These are phyloP conservation scores for Microsporum audouinii DNA, from an alignment of 2,329 filamentous ascomycete species.

Conservation along the genomic window DNA sequence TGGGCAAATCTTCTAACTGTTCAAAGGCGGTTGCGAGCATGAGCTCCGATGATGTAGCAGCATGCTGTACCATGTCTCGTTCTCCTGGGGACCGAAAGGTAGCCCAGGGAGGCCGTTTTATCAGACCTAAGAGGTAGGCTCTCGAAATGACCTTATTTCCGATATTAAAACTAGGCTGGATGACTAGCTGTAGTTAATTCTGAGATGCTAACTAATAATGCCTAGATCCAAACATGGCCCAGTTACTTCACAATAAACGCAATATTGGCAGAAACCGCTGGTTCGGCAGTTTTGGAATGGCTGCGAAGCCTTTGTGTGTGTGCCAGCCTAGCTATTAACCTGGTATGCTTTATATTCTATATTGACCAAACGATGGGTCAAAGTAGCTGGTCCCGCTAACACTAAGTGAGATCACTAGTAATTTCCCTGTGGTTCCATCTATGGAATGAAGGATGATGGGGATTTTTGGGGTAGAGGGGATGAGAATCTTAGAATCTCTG, in stretches of 20 bases:
- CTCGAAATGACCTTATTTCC: neutral
- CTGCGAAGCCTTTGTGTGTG: neutral
- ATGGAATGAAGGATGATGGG: neutral
- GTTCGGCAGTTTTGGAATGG: neutral
- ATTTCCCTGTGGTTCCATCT: neutral
- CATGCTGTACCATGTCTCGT: conserved; percentile 81
- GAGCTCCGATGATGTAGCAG: conserved; percentile 62
- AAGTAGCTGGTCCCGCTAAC: neutral
- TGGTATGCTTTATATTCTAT: neutral
- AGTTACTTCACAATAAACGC: neutral
- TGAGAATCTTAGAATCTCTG: neutral
- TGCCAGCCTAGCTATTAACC: neutral
- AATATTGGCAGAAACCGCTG: neutral
- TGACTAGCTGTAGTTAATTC: neutral
- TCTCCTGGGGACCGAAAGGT: conserved; percentile 43
- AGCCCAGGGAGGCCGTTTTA: conserved; percentile 36
- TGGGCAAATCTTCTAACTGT: neutral
- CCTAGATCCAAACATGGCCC: neutral
- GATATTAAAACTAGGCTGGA: neutral
- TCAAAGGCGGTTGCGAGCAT: conserved; percentile 68
- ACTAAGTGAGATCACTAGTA: neutral
- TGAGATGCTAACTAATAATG: neutral
- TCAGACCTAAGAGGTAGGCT: conserved; percentile 21
- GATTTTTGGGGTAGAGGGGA: neutral
- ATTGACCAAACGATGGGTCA: neutral